Conservation (phyloP, 148 eudicot genomes). For the Rhododendron kiyosumense region DNA sequence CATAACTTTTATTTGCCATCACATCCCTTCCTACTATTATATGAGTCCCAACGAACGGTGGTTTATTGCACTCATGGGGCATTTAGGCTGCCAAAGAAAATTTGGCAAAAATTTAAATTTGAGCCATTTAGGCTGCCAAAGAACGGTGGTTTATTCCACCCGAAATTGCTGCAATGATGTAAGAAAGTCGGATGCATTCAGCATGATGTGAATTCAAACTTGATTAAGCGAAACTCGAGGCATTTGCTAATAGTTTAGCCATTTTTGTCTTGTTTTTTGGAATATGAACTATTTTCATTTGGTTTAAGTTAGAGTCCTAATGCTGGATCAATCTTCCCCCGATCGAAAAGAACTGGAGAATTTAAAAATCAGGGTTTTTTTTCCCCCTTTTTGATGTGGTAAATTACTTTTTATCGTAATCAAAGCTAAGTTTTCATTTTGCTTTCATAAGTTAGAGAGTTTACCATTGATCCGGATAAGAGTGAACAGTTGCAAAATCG, state of each 20-base stretch:
- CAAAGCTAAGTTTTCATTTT: neutral
- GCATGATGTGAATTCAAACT: no score
- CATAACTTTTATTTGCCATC: neutral
- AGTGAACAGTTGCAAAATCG: slow-evolving; percentile 88
- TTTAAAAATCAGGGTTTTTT: no score
- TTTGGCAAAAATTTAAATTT: no score
- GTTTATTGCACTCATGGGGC: no score
- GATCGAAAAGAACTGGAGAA: neutral
- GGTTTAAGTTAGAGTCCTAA: neutral
- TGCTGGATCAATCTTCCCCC: neutral
- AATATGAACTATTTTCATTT: neutral
- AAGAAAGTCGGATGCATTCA: no score
- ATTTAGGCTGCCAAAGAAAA: no score
- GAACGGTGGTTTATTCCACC: no score
- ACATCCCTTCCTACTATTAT: neutral
- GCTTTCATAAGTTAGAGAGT: neutral
- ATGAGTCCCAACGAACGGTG: no score
- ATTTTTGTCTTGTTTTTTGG: neutral
- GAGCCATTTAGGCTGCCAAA: no score
- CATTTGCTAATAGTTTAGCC: no score
- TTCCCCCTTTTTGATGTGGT: neutral
- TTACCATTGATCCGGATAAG: slow-evolving; percentile 96
- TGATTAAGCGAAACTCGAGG: no score
- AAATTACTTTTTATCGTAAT: neutral
- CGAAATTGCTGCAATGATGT: no score